A percentile compares a stretch with the other conserved stretches of the same genome.
phyloP scores from a whole-genome alignment of 1,284 basidiomycete species.

The Volvariella surrecta region DNA sequence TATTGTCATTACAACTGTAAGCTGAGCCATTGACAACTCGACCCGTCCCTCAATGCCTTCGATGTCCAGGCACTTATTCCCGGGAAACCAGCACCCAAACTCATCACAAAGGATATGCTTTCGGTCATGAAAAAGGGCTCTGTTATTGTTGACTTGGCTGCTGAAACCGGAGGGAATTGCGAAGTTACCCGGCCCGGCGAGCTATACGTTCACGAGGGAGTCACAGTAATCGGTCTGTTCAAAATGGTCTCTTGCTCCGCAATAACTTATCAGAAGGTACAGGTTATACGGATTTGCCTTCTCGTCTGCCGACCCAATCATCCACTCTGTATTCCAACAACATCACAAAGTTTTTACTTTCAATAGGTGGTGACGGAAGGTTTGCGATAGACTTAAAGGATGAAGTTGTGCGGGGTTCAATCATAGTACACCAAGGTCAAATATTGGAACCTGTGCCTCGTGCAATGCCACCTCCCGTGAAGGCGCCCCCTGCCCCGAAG shows the following conservation, averaged over 20 bases:
- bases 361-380: slow-evolving; percentile 56
- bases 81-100: slow-evolving; percentile 75
- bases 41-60: not conserved
- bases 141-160: slow-evolving; percentile 77
- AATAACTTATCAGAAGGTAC: slow-evolving; percentile 6
- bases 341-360: slow-evolving; percentile 80
- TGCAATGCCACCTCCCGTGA: slow-evolving; percentile 48
- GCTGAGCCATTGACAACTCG: slow-evolving; percentile 12
- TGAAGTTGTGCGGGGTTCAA: slow-evolving; percentile 76
- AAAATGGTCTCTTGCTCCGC: slow-evolving; percentile 3
- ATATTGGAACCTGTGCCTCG: slow-evolving; percentile 61
- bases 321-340: slow-evolving; percentile 87
- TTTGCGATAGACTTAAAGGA: slow-evolving; percentile 68
- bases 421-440: slow-evolving; percentile 64
- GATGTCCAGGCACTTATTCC: slow-evolving; percentile 62
- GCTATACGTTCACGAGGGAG: slow-evolving; percentile 57
- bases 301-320: slow-evolving; percentile 77
- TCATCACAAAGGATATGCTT: slow-evolving; percentile 78
- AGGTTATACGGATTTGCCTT: slow-evolving; percentile 79
- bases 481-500: slow-evolving; percentile 38
- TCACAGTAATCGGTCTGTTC: slow-evolving; percentile 66
- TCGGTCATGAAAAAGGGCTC: slow-evolving; percentile 84
- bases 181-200: slow-evolving; percentile 73
- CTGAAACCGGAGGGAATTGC: slow-evolving; percentile 81
- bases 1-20: slow-evolving; percentile 76